These are phyloP conservation scores for Buddleja alternifolia DNA, from an alignment of 257 asterid species.

Conservation along the genomic window DNA sequence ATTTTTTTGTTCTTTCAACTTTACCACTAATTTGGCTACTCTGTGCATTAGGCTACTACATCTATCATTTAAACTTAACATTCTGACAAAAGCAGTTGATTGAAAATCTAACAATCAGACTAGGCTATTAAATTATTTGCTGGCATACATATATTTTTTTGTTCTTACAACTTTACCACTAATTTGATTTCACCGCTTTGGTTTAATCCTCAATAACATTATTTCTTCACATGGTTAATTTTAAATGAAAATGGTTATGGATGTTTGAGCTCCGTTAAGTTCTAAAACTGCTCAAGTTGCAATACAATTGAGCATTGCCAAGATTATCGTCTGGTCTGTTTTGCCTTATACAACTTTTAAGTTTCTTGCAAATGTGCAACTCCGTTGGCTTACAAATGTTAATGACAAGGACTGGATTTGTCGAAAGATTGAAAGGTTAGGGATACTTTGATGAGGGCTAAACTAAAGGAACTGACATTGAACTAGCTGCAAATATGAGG, in stretches of 20 bases:
- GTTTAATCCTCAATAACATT: background rate
- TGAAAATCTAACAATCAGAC: background rate
- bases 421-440: background rate
- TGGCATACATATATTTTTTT: background rate
- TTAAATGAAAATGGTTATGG: background rate
- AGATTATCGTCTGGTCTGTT: background rate
- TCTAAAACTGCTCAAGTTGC: background rate
- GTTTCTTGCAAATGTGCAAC: background rate
- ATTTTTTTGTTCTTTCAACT: no score
- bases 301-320: background rate
- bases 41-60: slow-evolving; percentile 6
- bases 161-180: slow-evolving; percentile 7
- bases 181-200: background rate
- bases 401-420: background rate
- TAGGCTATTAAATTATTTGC: background rate
- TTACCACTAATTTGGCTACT: no score
- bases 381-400: background rate
- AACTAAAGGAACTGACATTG: background rate
- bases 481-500: background rate
- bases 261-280: background rate
- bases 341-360: background rate
- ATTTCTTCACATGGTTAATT: background rate
- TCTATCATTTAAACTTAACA: background rate
- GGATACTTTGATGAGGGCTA: background rate
- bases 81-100: background rate